Conservation (phyloP, 2,329 filamentous ascomycete species). For the Dothideomycetes sp. region DNA sequence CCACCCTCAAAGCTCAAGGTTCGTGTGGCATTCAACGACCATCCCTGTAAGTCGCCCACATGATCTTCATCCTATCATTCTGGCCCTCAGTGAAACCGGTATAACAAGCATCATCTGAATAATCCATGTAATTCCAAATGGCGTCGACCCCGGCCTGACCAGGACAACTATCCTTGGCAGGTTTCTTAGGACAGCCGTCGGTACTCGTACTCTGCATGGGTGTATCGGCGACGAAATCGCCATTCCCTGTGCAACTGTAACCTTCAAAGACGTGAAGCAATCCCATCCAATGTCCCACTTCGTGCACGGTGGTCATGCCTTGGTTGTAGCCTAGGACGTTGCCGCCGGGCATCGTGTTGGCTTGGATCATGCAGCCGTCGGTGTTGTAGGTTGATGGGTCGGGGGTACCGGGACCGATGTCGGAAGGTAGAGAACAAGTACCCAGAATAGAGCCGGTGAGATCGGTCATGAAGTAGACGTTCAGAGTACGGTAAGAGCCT, state of each 20-base stretch:
- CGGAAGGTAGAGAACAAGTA: constrained; percentile 42
- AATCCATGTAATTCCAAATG: constrained; percentile 54
- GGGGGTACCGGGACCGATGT: constrained; percentile 31
- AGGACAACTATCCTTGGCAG: constrained; percentile 44
- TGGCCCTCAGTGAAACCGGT: constrained; percentile 43
- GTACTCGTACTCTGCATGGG: constrained; percentile 36
- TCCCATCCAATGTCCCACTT: constrained; percentile 41
- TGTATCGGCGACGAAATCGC: constrained; percentile 38
- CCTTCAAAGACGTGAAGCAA: constrained; percentile 40
- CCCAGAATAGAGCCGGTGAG: constrained; percentile 41
- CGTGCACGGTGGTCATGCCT: constrained; percentile 40
- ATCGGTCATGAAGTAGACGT: constrained; percentile 52
- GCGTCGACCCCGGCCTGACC: constrained; percentile 38
- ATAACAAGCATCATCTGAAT: constrained; percentile 48
- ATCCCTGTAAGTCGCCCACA: constrained; percentile 40
- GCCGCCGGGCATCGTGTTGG: constrained; percentile 48
- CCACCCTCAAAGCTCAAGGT: too few species aligned
- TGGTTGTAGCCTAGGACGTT: constrained; percentile 40
- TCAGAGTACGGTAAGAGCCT: constrained; percentile 46
- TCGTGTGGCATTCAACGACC: constrained; percentile 27
- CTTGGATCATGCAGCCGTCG: constrained; percentile 50
- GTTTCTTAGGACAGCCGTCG: constrained; percentile 43
- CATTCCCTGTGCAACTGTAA: constrained; percentile 34
- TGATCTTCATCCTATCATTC: constrained; percentile 40
- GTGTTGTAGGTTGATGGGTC: constrained; percentile 35